Evolutionary conservation across 441 rosid species (phyloP), one percentile per base, ranked within the genome.

Genomic region (Erodium moschatum): DNA sequence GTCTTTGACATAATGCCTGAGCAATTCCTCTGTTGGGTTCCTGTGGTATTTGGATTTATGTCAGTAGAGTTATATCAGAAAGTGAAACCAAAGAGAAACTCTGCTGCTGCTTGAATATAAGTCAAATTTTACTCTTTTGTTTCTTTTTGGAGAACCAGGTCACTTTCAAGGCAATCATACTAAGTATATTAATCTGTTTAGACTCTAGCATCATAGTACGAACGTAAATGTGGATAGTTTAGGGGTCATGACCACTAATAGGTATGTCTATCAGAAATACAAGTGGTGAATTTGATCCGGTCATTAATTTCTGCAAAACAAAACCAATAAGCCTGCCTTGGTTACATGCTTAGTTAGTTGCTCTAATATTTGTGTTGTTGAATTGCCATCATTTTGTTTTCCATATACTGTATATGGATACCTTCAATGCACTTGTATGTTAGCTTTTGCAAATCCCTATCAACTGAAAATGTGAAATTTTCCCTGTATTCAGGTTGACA

Each of bases 401-500:
- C 6, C 20, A 7, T 52, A 52, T 67, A 29, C 31, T 29, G 3
- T 29, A 3, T 29, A 29, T 15, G 11, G 11, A 0, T 10, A 56
- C 62, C 62, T 54, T 15, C 9, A 19, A 54, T 54, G 11, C 21
- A 56, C 24, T 6, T 52, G 61, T 54, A 54, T 16, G 21, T 61
- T 9, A 10, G 52, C 65, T 65, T 44, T 65, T 65, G 3, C 62
- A 50, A 35, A 21, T 31, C 12, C 31, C 15, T 64, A 56, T 40
- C 56, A 11, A 10, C 33, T 33, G 68, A 65, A 29, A 56, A 63
- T 13, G 18, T 66, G 66, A 27, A 11, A 67, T 46, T 29, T 54
- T 29, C 60, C 20, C 70, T 72, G 60, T 46, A 18, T 78, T 72
- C 87, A 93, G 97, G 98, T 93, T 75, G 96, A 91, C 75, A 78